Conservation (phyloP, 108 stramenopile species). For the Chaetoceros tenuissimus region DNA sequence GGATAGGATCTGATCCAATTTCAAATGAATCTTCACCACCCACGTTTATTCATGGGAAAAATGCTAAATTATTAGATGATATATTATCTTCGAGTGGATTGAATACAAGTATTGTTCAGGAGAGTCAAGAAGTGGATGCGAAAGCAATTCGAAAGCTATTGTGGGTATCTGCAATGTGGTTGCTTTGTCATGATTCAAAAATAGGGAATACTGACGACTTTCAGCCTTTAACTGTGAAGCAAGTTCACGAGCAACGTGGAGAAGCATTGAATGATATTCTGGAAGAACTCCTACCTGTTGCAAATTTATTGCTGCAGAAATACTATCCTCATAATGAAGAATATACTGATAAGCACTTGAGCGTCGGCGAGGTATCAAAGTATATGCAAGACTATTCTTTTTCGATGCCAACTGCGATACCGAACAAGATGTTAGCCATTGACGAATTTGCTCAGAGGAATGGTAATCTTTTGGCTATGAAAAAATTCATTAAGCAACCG, state of each 20-base stretch:
- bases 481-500: no score
- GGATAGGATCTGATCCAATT: slow-evolving; percentile 7
- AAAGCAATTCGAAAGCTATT: slow-evolving; percentile 37
- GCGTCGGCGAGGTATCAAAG: slow-evolving; percentile 10
- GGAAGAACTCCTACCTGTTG: slow-evolving; percentile 39
- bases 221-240: slow-evolving; percentile 28
- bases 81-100: slow-evolving; percentile 35
- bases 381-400: slow-evolving; percentile 46
- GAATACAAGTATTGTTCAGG: slow-evolving; percentile 15
- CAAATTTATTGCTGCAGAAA: slow-evolving; percentile 16
- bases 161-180: slow-evolving; percentile 60
- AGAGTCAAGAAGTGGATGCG: slow-evolving; percentile 12
- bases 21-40: slow-evolving; percentile 28
- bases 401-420: slow-evolving; percentile 46
- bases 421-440: slow-evolving; percentile 36
- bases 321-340: slow-evolving; percentile 1
- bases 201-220: background rate
- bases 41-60: slow-evolving; percentile 55
- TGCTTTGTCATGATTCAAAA: slow-evolving; percentile 35
- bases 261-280: slow-evolving; percentile 31
- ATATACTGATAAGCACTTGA: background rate
- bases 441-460: slow-evolving; percentile 50
- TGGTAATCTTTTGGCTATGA: slow-evolving; percentile 29
- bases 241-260: slow-evolving; percentile 30
- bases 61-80: slow-evolving; percentile 21